These are phyloP conservation scores for Golubevia sp. DNA, from an alignment of 1,284 basidiomycete genomes.

Conservation along the genomic window DNA sequence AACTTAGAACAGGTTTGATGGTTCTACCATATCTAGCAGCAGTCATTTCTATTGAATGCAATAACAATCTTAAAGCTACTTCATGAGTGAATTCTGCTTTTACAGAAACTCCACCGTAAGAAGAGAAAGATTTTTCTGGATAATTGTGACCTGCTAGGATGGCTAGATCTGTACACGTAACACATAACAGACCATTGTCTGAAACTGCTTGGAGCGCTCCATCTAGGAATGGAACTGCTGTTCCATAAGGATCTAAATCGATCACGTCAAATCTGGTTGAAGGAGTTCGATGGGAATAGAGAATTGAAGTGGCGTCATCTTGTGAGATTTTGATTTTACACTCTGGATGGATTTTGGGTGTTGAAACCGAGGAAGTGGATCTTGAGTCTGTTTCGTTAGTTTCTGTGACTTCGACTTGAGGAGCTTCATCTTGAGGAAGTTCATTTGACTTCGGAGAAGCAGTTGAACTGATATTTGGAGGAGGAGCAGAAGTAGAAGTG, in stretches of 20 bases:
- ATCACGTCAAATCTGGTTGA: slow-evolving; percentile 84
- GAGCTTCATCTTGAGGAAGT: background rate
- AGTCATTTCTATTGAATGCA: slow-evolving; percentile 81
- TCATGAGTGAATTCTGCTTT: slow-evolving; percentile 89
- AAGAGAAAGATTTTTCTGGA: slow-evolving; percentile 72
- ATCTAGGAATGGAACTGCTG: slow-evolving; percentile 94
- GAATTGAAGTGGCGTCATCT: slow-evolving; percentile 38
- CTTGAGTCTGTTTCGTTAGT: background rate
- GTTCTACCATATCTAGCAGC: slow-evolving; percentile 90
- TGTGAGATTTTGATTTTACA: slow-evolving; percentile 54
- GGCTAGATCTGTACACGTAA: slow-evolving; percentile 94
- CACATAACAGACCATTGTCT: slow-evolving; percentile 81
- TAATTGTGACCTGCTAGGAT: slow-evolving; percentile 93
- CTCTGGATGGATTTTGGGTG: slow-evolving; percentile 36
- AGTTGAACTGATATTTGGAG: slow-evolving; percentile 6
- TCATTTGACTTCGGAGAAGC: background rate
- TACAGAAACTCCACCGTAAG: slow-evolving; percentile 87
- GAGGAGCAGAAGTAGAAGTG: background rate
- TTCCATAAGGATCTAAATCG: slow-evolving; percentile 96
- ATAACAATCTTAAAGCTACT: slow-evolving; percentile 71
- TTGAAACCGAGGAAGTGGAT: background rate
- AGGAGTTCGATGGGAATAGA: slow-evolving; percentile 78
- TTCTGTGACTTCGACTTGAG: background rate
- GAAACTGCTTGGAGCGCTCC: slow-evolving; percentile 88
- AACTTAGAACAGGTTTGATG: slow-evolving; percentile 85